A percentile compares a stretch with the other conserved stretches of the same genome.
phyloP scores from a whole-genome alignment of 2,329 filamentous ascomycete genomes.

The Fusarium sp. region DNA sequence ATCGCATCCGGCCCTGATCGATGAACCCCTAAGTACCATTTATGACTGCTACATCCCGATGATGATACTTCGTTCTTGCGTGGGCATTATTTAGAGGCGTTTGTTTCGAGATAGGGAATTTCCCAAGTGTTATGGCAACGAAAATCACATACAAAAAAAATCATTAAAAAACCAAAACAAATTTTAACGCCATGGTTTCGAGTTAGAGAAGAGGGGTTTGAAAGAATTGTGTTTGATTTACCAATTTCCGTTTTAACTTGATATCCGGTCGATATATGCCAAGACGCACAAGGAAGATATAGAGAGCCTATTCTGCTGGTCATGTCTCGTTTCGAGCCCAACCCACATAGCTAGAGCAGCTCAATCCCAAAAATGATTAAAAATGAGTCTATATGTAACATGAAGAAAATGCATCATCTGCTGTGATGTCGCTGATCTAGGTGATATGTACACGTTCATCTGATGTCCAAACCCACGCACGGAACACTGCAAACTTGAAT shows the following conservation, averaged over 20 bases:
- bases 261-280: conserved; percentile 21
- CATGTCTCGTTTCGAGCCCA: neutral
- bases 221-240: conserved; percentile 4
- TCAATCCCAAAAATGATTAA: neutral
- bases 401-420: conserved; percentile 16
- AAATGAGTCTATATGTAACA: conserved; percentile 21
- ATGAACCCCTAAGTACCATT: conserved; percentile 1
- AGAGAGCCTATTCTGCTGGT: neutral
- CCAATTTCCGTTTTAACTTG: conserved; percentile 3
- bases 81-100: conserved; percentile 42
- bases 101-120: conserved; percentile 24
- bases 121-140: conserved; percentile 19
- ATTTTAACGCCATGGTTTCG: conserved; percentile 3
- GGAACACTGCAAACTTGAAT: neutral
- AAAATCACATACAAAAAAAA: neutral
- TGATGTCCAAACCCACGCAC: neutral
- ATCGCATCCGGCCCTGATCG: neutral
- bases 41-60: conserved; percentile 20
- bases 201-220: conserved; percentile 28
- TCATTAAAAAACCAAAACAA: neutral
- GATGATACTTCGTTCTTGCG: conserved; percentile 16
- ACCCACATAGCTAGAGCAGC: conserved; percentile 7
- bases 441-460: neutral
- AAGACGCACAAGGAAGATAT: neutral
- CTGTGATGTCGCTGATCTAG: conserved; percentile 16